Evolutionary conservation across 2,329 filamentous ascomycete genomes (phyloP).

Genomic region (Tolypocladium guangdongense): DNA sequence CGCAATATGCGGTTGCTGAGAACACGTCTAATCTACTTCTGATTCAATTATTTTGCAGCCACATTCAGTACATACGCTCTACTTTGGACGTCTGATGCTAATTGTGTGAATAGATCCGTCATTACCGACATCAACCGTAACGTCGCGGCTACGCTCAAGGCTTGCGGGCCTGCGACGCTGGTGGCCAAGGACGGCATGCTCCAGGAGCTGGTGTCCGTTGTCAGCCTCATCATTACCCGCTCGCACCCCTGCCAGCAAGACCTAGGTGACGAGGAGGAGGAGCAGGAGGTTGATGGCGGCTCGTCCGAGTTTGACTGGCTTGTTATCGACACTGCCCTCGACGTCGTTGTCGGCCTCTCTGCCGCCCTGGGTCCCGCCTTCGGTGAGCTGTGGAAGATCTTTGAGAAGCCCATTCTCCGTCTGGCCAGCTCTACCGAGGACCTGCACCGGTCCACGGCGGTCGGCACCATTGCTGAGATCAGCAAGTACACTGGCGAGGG

Average conservation of each 20-base stretch:
- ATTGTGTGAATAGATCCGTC: slow-evolving; percentile 50
- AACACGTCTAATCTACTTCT: slow-evolving; percentile 49
- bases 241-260: slow-evolving; percentile 90
- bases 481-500: slow-evolving; percentile 71
- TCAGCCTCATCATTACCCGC: slow-evolving; percentile 74
- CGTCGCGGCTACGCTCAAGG: slow-evolving; percentile 79
- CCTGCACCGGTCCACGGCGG: slow-evolving; percentile 78
- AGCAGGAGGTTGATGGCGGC: slow-evolving; percentile 59
- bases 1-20: slow-evolving; percentile 79
- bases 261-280: slow-evolving; percentile 69
- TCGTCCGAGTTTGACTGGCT: slow-evolving; percentile 97
- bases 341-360: slow-evolving; percentile 77
- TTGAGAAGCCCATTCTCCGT: slow-evolving; percentile 83
- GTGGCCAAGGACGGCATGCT: slow-evolving; percentile 57
- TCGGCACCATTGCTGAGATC: slow-evolving; percentile 87
- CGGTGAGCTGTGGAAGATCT: slow-evolving; percentile 85
- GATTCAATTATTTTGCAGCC: slow-evolving; percentile 15
- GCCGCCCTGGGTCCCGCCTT: slow-evolving; percentile 74
- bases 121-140: slow-evolving; percentile 95
- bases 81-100: neutral
- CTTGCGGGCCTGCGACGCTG: slow-evolving; percentile 79
- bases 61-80: neutral
- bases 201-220: slow-evolving; percentile 63
- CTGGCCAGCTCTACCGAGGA: slow-evolving; percentile 78
- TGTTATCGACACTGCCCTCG: slow-evolving; percentile 85